Conservation (phyloP, 1,284 basidiomycete genomes). For the Ganoderma multipileum region DNA sequence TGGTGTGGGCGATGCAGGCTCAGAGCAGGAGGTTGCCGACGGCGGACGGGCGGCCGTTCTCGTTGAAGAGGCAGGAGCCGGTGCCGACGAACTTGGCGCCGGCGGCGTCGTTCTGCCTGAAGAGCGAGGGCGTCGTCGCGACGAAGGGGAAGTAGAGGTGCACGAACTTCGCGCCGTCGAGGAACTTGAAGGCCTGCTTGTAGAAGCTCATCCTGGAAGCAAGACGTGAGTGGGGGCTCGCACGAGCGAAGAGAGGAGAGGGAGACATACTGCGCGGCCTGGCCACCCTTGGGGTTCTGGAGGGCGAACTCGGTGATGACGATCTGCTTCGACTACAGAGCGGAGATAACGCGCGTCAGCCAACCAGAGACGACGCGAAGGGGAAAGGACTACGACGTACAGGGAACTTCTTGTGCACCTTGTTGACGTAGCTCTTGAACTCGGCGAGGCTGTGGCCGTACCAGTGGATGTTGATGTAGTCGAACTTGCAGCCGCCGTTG, state of each 20-base stretch:
- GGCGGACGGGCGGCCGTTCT: neutral
- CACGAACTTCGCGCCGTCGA: neutral
- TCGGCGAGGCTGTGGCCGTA: neutral
- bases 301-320: constrained; percentile 9
- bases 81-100: neutral
- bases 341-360: too few species aligned
- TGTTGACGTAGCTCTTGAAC: neutral
- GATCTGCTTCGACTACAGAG: neutral
- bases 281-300: neutral
- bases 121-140: neutral
- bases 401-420: neutral
- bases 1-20: neutral
- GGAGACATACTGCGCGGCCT: neutral
- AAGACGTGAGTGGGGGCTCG: neutral
- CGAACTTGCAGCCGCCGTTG: neutral
- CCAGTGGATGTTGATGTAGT: constrained; percentile 9
- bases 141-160: constrained; percentile 10
- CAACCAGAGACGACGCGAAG: too few species aligned
- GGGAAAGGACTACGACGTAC: too few species aligned
- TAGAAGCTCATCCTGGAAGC: neutral
- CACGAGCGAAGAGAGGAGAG: neutral
- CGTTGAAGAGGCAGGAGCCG: constrained; percentile 4
- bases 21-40: constrained; percentile 3
- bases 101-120: neutral
- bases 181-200: constrained; percentile 3